phyloP scores from a whole-genome alignment of 352 stramenopile species.

The Pythium scleroteichum region DNA sequence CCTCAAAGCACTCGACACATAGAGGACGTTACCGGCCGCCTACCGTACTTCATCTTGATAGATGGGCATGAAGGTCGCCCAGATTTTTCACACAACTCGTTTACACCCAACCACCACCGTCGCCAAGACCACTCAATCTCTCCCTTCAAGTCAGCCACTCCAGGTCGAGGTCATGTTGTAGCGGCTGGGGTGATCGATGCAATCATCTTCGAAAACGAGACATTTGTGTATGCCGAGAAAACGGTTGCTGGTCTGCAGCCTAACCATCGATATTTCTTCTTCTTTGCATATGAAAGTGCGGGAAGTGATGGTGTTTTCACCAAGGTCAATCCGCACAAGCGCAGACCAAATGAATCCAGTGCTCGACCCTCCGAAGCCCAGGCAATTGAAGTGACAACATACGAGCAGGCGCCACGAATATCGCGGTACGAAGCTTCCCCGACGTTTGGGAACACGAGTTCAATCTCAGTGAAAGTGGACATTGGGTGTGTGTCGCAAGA shows the following conservation, averaged over 20 bases:
- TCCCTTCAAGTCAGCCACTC: slow-evolving; percentile 34
- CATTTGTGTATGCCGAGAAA: slow-evolving; percentile 41
- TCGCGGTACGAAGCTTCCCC: slow-evolving; percentile 40
- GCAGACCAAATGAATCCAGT: slow-evolving; percentile 35
- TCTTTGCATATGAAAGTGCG: slow-evolving; percentile 76
- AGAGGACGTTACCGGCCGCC: slow-evolving; percentile 28
- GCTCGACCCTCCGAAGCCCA: slow-evolving; percentile 19
- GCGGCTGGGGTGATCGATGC: slow-evolving; percentile 45
- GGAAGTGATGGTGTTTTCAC: slow-evolving; percentile 71
- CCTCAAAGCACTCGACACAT: background rate
- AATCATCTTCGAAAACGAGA: slow-evolving; percentile 48
- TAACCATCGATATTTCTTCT: slow-evolving; percentile 63
- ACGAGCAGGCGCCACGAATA: slow-evolving; percentile 50
- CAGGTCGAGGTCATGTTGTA: slow-evolving; percentile 41
- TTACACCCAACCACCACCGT: slow-evolving; percentile 23
- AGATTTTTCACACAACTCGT: slow-evolving; percentile 40
- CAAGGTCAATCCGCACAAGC: slow-evolving; percentile 59
- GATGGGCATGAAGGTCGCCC: slow-evolving; percentile 44
- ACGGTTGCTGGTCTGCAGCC: slow-evolving; percentile 38
- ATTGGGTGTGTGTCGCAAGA: slow-evolving; percentile 50
- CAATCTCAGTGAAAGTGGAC: slow-evolving; percentile 60
- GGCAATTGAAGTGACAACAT: slow-evolving; percentile 56
- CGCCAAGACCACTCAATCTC: slow-evolving; percentile 17
- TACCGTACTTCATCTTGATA: slow-evolving; percentile 67
- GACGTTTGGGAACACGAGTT: slow-evolving; percentile 55